Base-by-base conservation (phyloP, 805 yeast genomes). In the Tetrapisispora iriomotensis region DNA sequence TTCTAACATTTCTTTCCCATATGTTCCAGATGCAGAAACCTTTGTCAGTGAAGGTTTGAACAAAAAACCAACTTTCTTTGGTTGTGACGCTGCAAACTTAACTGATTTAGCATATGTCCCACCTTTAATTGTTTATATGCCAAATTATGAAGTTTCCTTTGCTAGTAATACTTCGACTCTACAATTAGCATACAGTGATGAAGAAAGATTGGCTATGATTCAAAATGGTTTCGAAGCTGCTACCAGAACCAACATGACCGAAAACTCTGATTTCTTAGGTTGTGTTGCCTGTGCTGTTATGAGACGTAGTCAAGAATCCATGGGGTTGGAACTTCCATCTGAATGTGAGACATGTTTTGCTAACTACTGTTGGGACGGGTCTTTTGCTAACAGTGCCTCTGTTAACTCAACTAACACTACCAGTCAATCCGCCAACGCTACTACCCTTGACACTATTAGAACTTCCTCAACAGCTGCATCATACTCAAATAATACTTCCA, bases 201-300 rank as follows among this genome's bases (percentile, higher is more conserved):
- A 66, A 1, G 83, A 81, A 48, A 73, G 76, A 45, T 57, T 65
- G 29, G 65, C 70, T 1, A 72, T 85, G 71, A 72, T 85, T 43
- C 61, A 67, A 45, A 86, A 85, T 56, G 95, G 95, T 5, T 82
- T 74, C 53, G 83, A 81, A 51, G 71, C 75, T n/a, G 72, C 79
- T 13, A 69, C 87, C 1, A 71, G 82, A 53, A 67, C 68, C 43
- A 84, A 83, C 57, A 61, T 75, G 32, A 79, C 94, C 6, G 54
- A 78, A 18, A 94, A 84, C 49, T 58, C 65, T 6, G 75, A 80
- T 27, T 85, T 84, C 77, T 64, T 74, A 36, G 73, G 78, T 9
- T 85, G 95, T 66, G 71, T 85, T 33, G 82, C 83, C 3, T 85
- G 95, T 66, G 95, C 94, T 8, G 71, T 85, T 34, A 70, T 85